Base-by-base conservation (phyloP, 768 basidiomycete genomes). In the Trametopsis cervina region DNA sequence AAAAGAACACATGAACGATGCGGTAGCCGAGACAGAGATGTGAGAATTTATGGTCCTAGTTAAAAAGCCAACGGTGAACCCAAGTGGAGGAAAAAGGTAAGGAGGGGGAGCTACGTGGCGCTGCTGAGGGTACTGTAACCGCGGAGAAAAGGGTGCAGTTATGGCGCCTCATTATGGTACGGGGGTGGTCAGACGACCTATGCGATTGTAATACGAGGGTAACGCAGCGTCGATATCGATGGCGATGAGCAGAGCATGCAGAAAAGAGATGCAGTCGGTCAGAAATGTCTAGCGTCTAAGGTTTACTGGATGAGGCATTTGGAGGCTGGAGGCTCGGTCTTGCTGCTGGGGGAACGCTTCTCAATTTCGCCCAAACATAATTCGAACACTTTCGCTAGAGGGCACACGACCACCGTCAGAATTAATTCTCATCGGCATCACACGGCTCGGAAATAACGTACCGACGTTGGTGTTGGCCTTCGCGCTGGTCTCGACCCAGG, bases 401-500 rank as follows among this genome's bases (percentile, higher is more conserved):
- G 51, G 33, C 35, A 44, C 42, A 26, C 48, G 43, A 50, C 35
- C 25, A 11, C 21, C 13, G 40, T 38, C 40, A 43, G 44, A 11
- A 26, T 21, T 18, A 12, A 10, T 12, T 20, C 33, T 15, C 6
- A n/a, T 17, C 22, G 35, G 6, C 43, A 10, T 38, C n/a, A 20
- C 27, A 42, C 22, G 40, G 40, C 25, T 42, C 23, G 47, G 49
- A 44, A 40, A 23, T 23, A 37, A 84, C 92, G 66, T 58, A 92
- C 92, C 81, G 57, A 96, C 85, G 66, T 95, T 93, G 64, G 80
- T 65, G 56, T 91, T 88, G 49, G 79, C 74, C 75, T 89, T 89
- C 27, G 93, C 90, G 58, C 88, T 91, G 12, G 89, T 89, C 68
- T 95, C 93, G 37, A 94, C 74, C 72, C 83, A 94, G 3, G 84